phyloP scores from a whole-genome alignment of 2,329 filamentous ascomycete species.

The Drechslerella coelobrocha region DNA sequence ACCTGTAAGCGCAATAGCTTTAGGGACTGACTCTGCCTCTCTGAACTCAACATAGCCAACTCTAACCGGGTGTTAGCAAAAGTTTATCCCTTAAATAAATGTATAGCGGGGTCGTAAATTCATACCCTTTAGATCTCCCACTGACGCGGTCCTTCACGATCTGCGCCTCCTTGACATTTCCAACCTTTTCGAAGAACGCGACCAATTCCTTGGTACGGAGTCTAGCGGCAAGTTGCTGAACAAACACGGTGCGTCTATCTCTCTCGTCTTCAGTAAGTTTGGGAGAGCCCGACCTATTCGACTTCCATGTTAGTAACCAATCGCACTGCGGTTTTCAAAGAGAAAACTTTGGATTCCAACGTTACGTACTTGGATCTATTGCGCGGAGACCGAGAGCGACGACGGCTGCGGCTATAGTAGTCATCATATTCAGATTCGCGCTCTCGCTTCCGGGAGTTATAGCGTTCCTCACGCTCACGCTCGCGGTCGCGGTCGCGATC shows the following conservation, averaged over 20 bases:
- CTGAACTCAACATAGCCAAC: conserved; percentile 99
- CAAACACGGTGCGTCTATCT: conserved; percentile 95
- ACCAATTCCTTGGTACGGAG: conserved; percentile 91
- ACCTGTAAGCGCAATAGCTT: conserved; percentile 96
- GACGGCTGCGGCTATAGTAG: conserved; percentile 60
- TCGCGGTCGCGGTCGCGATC: conserved; percentile 72
- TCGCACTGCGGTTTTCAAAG: not conserved
- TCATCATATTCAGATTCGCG: conserved; percentile 61
- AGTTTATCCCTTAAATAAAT: conserved; percentile 4
- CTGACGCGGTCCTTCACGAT: conserved; percentile 98
- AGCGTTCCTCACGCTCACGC: conserved; percentile 70
- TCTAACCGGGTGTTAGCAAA: conserved; percentile 62
- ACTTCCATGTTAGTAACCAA: conserved; percentile 4
- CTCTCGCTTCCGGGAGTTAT: conserved; percentile 81
- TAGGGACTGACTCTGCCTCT: conserved; percentile 88
- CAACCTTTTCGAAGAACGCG: conserved; percentile 93
- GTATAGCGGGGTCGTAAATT: conserved; percentile 34
- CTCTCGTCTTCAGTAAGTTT: conserved; percentile 92
- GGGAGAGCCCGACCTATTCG: conserved; percentile 66
- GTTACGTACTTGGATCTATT: conserved; percentile 54
- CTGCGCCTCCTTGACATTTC: conserved; percentile 93
- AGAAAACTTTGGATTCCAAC: conserved; percentile 53
- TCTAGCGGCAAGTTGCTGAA: conserved; percentile 95
- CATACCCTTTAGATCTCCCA: conserved; percentile 95
- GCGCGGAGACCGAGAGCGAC: conserved; percentile 62